These are phyloP conservation scores for Paraurostyla sp. DNA, from an alignment of 73 alveolate species.

Conservation along the genomic window DNA sequence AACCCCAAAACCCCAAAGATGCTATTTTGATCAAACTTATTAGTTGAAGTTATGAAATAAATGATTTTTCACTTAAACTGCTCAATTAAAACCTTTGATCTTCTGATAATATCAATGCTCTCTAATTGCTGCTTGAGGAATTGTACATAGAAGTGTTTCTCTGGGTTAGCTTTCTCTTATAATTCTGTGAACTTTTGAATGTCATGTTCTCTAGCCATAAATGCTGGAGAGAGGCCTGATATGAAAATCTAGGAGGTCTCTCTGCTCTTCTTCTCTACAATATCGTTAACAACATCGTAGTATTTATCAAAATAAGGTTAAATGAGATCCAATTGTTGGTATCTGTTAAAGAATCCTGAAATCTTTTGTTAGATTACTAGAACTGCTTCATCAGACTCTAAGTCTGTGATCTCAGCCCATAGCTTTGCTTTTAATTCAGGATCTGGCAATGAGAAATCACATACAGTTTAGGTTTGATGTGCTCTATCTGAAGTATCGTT, in stretches of 20 bases:
- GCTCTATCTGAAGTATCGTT: constrained; percentile 42
- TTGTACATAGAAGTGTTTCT: constrained; percentile 17
- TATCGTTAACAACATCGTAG: constrained; percentile 12
- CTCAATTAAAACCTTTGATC: constrained; percentile 19
- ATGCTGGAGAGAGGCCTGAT: constrained; percentile 44
- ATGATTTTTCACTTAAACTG: not conserved
- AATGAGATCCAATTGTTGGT: constrained; percentile 16
- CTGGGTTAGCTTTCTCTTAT: constrained; percentile 18
- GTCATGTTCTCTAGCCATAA: constrained; percentile 57
- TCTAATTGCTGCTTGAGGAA: constrained; percentile 44
- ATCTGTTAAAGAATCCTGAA: constrained; percentile 47
- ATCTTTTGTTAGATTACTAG: not conserved
- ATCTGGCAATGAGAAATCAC: constrained; percentile 51
- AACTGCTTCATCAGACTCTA: constrained; percentile 24
- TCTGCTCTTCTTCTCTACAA: constrained; percentile 35
- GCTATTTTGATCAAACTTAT: too few species aligned
- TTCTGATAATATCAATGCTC: constrained; percentile 36
- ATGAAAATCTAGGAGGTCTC: constrained; percentile 17
- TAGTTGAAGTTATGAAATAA: too few species aligned
- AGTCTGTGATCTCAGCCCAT: constrained; percentile 35
- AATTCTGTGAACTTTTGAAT: constrained; percentile 9
- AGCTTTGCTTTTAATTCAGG: constrained; percentile 30
- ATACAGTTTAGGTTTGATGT: not conserved
- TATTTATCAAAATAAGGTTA: constrained; percentile 47
- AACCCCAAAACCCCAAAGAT: too few species aligned